Base-by-base conservation (phyloP, 352 stramenopile genomes). In the Pythium apleroticum region DNA sequence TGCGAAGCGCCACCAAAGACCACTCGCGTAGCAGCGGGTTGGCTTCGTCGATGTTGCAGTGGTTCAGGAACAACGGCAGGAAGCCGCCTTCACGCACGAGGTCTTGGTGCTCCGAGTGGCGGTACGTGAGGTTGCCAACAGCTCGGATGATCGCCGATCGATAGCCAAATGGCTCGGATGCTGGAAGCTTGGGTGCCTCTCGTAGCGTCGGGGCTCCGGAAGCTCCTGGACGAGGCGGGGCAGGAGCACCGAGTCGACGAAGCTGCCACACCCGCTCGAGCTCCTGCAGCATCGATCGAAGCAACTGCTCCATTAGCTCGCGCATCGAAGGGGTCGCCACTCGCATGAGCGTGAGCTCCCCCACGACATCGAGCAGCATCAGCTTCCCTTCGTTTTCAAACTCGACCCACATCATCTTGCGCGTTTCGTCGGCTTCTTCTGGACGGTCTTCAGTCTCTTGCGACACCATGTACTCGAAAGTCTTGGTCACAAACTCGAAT, bases 21-120 rank as follows among this genome's bases (percentile, higher is more conserved):
- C 89, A 97, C 65, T 97, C 90, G 19, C 90, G 88, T 27, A 97
- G 77, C 59, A 97, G 66, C 17, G 89, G 89, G 48, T 96, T 97
- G 3, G 66, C 71, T 56, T 94, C 84, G 60, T 97, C 89, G 10
- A 97, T 79, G 69, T 93, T 96, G 67, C 90, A 97, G 70, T 96
- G 89, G 67, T 91, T 95, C 10, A 97, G 80, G 60, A 97, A 84
- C 25, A 97, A 72, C 24, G 77, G 75, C 12, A 97, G 67, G 57
- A 80, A 90, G 1, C 86, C 86, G 24, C 76, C 69, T 3, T 90
- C 75, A 8, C 90, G 84, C 45, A 97, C 81, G 19, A 88, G 31
- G 64, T 97, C 86, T 72, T 97, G 90, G 43, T 88, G 76, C 0
- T 59, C 60, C 0, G 59, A 68, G 57, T 91, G 75, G 12, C 86